phyloP scores from a whole-genome alignment of 768 basidiomycete genomes.

The Tulasnella sp. region DNA sequence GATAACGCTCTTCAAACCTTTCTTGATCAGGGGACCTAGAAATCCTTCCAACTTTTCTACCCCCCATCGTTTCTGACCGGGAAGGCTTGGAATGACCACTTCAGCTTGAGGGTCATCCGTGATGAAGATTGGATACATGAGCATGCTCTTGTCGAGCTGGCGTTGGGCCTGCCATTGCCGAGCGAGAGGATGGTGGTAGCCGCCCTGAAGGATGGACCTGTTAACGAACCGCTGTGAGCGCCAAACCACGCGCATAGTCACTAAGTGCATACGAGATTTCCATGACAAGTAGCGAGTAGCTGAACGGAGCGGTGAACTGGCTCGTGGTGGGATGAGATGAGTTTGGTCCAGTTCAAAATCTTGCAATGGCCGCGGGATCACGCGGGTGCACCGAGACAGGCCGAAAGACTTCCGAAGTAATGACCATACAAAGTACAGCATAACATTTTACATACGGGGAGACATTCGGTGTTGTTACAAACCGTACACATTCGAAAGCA shows the following conservation, averaged over 20 bases:
- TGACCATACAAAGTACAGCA: neutral
- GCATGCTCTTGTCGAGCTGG: constrained; percentile 81
- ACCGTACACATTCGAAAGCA: neutral
- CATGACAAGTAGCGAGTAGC: constrained; percentile 9
- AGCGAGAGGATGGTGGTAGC: constrained; percentile 87
- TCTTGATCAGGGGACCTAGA: constrained; percentile 78
- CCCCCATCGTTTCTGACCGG: constrained; percentile 91
- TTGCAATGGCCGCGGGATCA: constrained; percentile 5
- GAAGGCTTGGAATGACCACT: constrained; percentile 70
- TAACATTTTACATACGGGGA: neutral
- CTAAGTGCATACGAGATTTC: constrained; percentile 19
- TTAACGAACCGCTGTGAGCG: neutral
- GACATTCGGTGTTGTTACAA: neutral
- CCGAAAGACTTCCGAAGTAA: neutral
- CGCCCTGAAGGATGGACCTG: constrained; percentile 77
- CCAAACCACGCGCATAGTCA: neutral
- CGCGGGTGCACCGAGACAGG: neutral
- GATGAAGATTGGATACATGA: constrained; percentile 99
- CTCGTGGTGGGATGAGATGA: neutral
- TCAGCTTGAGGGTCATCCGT: constrained; percentile 88
- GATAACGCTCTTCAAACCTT: constrained; percentile 88
- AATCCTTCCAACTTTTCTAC: constrained; percentile 88
- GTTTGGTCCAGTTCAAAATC: neutral
- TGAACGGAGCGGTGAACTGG: neutral
- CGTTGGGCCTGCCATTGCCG: constrained; percentile 83